These are phyloP conservation scores for Raddia distichophylla DNA, from an alignment of 176 grass and related monocot genomes.

Conservation along the genomic window DNA sequence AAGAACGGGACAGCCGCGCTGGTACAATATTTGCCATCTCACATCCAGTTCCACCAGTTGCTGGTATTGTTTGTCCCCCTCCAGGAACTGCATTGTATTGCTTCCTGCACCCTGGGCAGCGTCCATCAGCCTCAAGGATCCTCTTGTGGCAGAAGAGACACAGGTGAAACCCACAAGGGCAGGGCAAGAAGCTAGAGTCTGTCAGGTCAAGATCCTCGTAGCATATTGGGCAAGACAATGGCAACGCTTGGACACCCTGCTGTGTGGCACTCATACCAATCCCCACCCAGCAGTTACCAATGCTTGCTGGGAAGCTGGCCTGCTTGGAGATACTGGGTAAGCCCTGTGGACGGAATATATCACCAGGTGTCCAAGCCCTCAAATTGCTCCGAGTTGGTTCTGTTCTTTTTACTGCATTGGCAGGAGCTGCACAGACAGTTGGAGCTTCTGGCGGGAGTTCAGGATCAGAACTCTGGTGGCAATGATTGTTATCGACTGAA, in stretches of 20 bases:
- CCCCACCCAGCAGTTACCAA: conserved; percentile 43
- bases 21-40: conserved; percentile 47
- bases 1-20: conserved; percentile 64
- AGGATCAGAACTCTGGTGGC: conserved; percentile 38
- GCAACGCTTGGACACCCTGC: conserved; percentile 52
- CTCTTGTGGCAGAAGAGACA: conserved; percentile 98
- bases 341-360: conserved; percentile 78
- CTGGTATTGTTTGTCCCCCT: conserved; percentile 29
- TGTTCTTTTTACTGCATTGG: conserved; percentile 32
- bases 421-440: background rate
- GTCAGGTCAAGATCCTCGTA: conserved; percentile 86
- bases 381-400: conserved; percentile 45
- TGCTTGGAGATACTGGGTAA: conserved; percentile 88
- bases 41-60: conserved; percentile 15
- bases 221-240: conserved; percentile 86
- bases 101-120: conserved; percentile 96
- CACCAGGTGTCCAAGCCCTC: conserved; percentile 85
- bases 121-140: conserved; percentile 81
- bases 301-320: conserved; percentile 59
- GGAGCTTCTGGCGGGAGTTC: background rate
- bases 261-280: conserved; percentile 39
- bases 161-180: conserved; percentile 81
- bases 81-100: conserved; percentile 58
- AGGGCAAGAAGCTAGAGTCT: conserved; percentile 87
- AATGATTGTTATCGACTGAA: conserved; percentile 39